Percentiles rank a stretch among this genome's conserved stretches.
Evolutionary conservation across 164 flowering plant species (phyloP).

Genomic region (Vitis vinifera): DNA sequence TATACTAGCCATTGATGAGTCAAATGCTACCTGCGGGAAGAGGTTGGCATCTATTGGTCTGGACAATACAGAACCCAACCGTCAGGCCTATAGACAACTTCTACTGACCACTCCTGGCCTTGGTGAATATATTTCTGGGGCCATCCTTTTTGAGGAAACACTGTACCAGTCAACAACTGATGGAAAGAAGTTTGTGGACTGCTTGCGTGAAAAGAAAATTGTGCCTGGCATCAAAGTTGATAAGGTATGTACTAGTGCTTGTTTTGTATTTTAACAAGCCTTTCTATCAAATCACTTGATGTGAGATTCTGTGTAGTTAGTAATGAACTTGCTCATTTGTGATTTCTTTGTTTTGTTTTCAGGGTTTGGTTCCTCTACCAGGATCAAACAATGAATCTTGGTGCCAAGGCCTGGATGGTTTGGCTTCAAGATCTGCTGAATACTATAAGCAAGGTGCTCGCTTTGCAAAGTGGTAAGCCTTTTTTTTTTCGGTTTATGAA

Average conservation of each 20-base stretch:
- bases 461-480: conserved; percentile 82
- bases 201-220: conserved; percentile 63
- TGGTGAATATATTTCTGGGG: conserved; percentile 84
- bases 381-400: conserved; percentile 91
- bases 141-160: conserved; percentile 89
- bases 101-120: conserved; percentile 79
- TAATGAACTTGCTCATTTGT: background rate
- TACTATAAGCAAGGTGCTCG: conserved; percentile 95
- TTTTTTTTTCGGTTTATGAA: too few relatives aligned
- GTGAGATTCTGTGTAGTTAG: background rate
- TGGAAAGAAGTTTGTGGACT: conserved; percentile 82
- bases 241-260: conserved; percentile 43
- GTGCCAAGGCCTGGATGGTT: conserved; percentile 94
- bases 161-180: conserved; percentile 86
- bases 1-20: conserved; percentile 87
- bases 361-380: conserved; percentile 90
- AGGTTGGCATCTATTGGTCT: conserved; percentile 75
- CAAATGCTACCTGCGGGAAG: conserved; percentile 87
- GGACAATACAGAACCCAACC: conserved; percentile 77
- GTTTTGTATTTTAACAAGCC: background rate
- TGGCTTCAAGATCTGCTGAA: conserved; percentile 87
- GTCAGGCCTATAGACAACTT: conserved; percentile 82
- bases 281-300: background rate
- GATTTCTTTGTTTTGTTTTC: background rate
- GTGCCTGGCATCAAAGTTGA: conserved; percentile 94